Evolutionary conservation across 768 basidiomycete species (phyloP), one percentile per base, ranked within the genome.

Genomic region (Suillus sp.): DNA sequence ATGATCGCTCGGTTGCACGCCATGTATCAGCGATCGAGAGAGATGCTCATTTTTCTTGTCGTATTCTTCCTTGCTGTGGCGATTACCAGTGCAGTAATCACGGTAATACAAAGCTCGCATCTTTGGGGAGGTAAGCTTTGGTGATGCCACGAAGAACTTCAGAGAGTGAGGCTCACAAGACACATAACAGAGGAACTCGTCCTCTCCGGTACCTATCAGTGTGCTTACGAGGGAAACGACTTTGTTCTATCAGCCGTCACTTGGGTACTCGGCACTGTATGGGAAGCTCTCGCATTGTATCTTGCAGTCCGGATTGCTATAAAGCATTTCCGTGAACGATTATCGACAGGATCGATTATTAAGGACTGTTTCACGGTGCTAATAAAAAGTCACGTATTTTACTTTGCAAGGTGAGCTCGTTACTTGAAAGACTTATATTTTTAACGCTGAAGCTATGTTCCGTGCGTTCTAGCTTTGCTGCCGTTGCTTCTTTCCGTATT

Each of bases 381-480:
- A 2, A 51, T 51, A 20, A 51, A 51, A 20, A 30, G 14, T 27
- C 50, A 51, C 18, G 18, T 51, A 16, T 18, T 30, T 51, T 51
- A 51, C 18, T 51, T 51, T 32, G 50, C 50, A 51, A 18, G 18
- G 50, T 51, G 50, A 51, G 50, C 18, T 51, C 27, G 27, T 20
- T 2, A 20, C 11, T 32, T 30, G 27, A 32, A 18, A 2, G 3
- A 5, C 20, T 32, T 20, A 2, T 51, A 9, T 3, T 16, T 11
- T 10, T 11, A 20, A 10, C 9, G 30, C 30, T 51, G 30, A 51
- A 2, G 32, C 32, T 34, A 34, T 7, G 18, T 32, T 32, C 30
- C 4, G 18, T 10, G 2, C 18, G 18, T 30, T 14, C 47, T 18
- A 51, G 50, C 50, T 51, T 51, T 51, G 50, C 30, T 32, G 50